These are phyloP conservation scores for Euphorbia pulcherrima DNA, from an alignment of 345 rosid genomes.

Conservation along the genomic window DNA sequence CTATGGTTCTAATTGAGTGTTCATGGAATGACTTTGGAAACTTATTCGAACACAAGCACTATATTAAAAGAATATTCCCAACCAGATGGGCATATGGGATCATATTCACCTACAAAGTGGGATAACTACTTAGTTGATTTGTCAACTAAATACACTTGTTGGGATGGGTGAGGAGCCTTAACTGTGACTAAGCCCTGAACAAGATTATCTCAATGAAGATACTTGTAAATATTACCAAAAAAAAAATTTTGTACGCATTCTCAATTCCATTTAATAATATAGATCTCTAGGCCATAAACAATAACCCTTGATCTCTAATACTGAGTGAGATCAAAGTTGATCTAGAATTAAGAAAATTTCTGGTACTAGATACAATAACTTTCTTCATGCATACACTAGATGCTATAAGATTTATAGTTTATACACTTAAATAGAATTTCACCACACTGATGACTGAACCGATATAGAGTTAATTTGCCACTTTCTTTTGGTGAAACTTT, in stretches of 20 bases:
- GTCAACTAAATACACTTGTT: not conserved
- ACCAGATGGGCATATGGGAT: not conserved
- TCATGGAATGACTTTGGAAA: not conserved
- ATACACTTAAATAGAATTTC: not conserved
- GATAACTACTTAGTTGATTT: not conserved
- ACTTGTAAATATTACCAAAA: too few relatives aligned
- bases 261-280: not conserved
- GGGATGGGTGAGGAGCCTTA: too few relatives aligned
- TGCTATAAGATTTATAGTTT: not conserved
- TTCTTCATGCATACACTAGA: not conserved
- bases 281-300: not conserved
- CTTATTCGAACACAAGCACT: too few relatives aligned
- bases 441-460: too few relatives aligned
- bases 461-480: not conserved
- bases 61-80: not conserved
- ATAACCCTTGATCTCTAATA: not conserved
- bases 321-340: too few relatives aligned
- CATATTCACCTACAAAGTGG: not conserved
- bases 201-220: too few relatives aligned
- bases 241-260: not conserved
- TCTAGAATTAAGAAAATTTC: too few relatives aligned
- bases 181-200: too few relatives aligned
- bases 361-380: not conserved
- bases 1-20: not conserved
- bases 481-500: not conserved